Evolutionary conservation across 139 green algal species (phyloP).

Genomic region (Chlorella sp.): DNA sequence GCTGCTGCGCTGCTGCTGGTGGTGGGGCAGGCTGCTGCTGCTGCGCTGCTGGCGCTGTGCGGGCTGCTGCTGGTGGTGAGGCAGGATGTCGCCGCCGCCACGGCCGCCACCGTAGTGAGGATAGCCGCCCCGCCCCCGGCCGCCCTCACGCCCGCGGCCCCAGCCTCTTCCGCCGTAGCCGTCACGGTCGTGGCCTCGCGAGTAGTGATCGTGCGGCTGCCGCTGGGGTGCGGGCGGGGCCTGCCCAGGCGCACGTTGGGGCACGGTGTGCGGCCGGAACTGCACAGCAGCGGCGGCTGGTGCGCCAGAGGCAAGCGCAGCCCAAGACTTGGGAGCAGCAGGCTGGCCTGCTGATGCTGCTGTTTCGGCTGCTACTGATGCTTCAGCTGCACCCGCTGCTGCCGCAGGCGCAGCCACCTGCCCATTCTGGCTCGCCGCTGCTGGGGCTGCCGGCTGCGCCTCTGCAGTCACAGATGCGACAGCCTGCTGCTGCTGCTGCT

Average conservation of each 20-base stretch:
- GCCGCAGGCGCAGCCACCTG: not conserved
- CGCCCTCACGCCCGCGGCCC: not conserved
- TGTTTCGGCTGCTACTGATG: not conserved
- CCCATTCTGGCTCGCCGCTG: not conserved
- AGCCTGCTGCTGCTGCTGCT: not conserved
- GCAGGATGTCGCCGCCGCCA: not conserved
- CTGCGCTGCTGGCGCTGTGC: not conserved
- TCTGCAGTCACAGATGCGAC: not conserved
- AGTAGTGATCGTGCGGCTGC: not conserved
- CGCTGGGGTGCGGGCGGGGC: not conserved
- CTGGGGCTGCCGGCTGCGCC: too few relatives aligned
- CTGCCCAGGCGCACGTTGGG: slow-evolving; percentile 1
- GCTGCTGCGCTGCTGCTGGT: not conserved
- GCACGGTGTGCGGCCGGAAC: not conserved
- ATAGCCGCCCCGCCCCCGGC: not conserved
- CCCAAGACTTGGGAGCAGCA: not conserved
- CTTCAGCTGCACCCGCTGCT: not conserved
- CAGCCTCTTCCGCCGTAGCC: not conserved
- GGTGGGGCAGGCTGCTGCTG: not conserved
- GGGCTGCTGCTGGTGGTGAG: slow-evolving; percentile 16
- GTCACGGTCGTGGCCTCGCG: not conserved
- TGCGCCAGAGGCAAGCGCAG: not conserved
- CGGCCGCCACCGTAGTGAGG: not conserved
- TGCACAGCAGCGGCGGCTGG: not conserved
- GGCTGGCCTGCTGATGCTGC: too few relatives aligned